phyloP scores from a whole-genome alignment of 768 basidiomycete genomes.

The Podaxis carcinomalis region DNA sequence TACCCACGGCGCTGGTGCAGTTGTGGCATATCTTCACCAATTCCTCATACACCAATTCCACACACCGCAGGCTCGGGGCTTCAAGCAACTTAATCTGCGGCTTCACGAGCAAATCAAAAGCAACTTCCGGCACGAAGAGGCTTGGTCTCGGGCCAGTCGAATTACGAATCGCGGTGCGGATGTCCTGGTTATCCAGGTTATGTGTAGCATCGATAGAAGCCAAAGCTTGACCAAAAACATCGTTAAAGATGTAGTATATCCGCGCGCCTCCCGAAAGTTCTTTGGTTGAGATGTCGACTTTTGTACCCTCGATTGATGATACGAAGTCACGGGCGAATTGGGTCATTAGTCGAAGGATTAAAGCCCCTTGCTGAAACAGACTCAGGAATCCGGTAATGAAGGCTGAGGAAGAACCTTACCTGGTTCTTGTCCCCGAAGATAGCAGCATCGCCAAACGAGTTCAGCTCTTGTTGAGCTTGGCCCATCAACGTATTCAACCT shows the following conservation, averaged over 20 bases:
- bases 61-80: slow-evolving; percentile 90
- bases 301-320: slow-evolving; percentile 95
- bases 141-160: slow-evolving; percentile 96
- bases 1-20: slow-evolving; percentile 80
- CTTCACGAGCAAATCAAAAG: slow-evolving; percentile 95
- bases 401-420: slow-evolving; percentile 42
- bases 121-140: slow-evolving; percentile 94
- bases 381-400: slow-evolving; percentile 10
- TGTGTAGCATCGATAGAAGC: slow-evolving; percentile 85
- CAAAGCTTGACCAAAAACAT: slow-evolving; percentile 92
- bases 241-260: slow-evolving; percentile 99
- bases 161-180: slow-evolving; percentile 96
- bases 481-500: slow-evolving; percentile 97
- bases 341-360: slow-evolving; percentile 96
- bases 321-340: slow-evolving; percentile 97
- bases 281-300: slow-evolving; percentile 94
- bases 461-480: slow-evolving; percentile 97
- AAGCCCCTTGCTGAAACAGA: slow-evolving; percentile 64
- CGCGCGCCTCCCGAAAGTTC: slow-evolving; percentile 97
- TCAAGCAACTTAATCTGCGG: slow-evolving; percentile 97
- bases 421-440: slow-evolving; percentile 90
- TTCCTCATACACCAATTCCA: slow-evolving; percentile 98
- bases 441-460: slow-evolving; percentile 92
- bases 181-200: slow-evolving; percentile 91
- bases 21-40: slow-evolving; percentile 99